Conservation (phyloP, 2,329 filamentous ascomycete genomes). For the Cladophialophora bantiana region DNA sequence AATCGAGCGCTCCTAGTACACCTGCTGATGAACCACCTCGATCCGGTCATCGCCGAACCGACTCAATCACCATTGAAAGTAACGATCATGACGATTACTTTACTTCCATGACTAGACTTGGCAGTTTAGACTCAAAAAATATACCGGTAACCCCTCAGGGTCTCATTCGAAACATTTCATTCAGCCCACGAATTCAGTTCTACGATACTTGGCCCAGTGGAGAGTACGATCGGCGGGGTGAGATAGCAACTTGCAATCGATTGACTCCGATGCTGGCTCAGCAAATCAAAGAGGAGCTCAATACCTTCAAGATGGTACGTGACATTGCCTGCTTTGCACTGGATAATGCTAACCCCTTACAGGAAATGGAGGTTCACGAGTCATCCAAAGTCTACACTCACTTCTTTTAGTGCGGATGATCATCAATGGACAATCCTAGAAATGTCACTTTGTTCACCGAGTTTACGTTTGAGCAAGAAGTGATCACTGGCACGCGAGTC, state of each 20-base stretch:
- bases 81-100: conserved; percentile 98
- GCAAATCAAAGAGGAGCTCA: conserved; percentile 99
- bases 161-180: conserved; percentile 70
- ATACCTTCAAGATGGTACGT: conserved; percentile 98
- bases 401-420: conserved; percentile 74
- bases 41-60: conserved; percentile 67
- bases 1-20: conserved; percentile 85
- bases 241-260: conserved; percentile 97
- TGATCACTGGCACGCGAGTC: conserved; percentile 22
- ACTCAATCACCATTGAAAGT: conserved; percentile 75
- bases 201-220: conserved; percentile 95
- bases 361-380: conserved; percentile 99
- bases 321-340: neutral
- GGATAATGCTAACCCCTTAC: conserved; percentile 49
- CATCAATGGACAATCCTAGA: conserved; percentile 28
- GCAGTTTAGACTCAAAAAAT: conserved; percentile 76
- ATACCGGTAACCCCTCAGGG: conserved; percentile 78
- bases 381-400: conserved; percentile 99
- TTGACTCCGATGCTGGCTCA: conserved; percentile 96
- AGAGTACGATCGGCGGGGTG: conserved; percentile 94
- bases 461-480: conserved; percentile 12
- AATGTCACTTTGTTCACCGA: conserved; percentile 13
- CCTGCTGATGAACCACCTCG: conserved; percentile 71
- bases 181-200: conserved; percentile 92
- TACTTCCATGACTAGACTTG: conserved; percentile 71